Conservation (phyloP, 2,329 filamentous ascomycete species). For the Elsinoe necatrix region DNA sequence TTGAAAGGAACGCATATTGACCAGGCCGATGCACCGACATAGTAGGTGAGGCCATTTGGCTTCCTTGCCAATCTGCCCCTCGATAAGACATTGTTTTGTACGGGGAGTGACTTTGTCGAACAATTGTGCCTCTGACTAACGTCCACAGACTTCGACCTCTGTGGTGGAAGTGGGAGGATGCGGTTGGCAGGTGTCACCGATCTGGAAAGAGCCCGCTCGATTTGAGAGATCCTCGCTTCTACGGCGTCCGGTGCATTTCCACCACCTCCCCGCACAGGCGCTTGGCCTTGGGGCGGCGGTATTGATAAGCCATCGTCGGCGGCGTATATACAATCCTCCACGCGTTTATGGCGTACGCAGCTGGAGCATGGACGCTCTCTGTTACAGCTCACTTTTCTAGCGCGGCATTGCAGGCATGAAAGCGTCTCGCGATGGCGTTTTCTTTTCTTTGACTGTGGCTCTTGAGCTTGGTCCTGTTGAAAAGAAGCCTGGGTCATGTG, state of each 20-base stretch:
- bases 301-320: neutral
- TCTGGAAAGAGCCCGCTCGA: neutral
- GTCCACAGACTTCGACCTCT: neutral
- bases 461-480: neutral
- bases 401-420: neutral
- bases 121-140: neutral
- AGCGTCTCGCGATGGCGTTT: slow-evolving; percentile 12
- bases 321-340: neutral
- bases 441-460: neutral
- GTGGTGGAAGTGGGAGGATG: neutral
- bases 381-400: neutral
- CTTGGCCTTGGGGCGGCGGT: neutral
- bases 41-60: neutral
- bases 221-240: neutral
- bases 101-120: neutral
- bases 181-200: neutral
- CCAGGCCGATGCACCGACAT: slow-evolving; percentile 4
- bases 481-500: slow-evolving; percentile 3
- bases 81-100: neutral
- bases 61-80: slow-evolving; percentile 1
- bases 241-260: neutral
- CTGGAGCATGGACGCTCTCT: slow-evolving; percentile 2
- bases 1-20: neutral
- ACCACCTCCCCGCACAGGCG: neutral
- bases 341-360: slow-evolving; percentile 10